Conservation (phyloP, 2,329 filamentous ascomycete species). For the Hymenoscyphus fructigenus region DNA sequence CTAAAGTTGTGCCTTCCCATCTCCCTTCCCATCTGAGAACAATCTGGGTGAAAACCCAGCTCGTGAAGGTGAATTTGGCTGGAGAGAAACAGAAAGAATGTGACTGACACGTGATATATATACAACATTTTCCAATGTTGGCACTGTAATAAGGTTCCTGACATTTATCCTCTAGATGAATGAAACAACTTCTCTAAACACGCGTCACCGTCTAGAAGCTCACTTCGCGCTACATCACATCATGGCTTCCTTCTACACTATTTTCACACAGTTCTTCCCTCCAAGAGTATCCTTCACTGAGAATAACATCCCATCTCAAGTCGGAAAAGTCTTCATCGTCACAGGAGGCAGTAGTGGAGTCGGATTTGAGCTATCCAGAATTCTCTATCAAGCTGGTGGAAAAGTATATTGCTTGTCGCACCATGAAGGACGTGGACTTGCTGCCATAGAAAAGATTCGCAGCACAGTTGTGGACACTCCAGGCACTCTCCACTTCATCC, state of each 20-base stretch:
- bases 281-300: slow-evolving; percentile 34
- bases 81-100: too few species aligned
- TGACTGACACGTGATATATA: too few species aligned
- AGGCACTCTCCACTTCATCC: background rate
- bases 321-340: slow-evolving; percentile 21
- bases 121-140: too few species aligned
- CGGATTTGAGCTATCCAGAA: slow-evolving; percentile 38
- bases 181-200: too few species aligned
- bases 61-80: too few species aligned
- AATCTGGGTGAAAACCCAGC: too few species aligned
- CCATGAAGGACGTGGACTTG: background rate
- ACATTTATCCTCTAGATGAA: too few species aligned
- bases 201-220: too few species aligned
- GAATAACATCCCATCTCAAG: slow-evolving; percentile 31
- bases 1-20: too few species aligned
- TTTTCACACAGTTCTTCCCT: slow-evolving; percentile 13
- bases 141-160: too few species aligned
- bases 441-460: background rate
- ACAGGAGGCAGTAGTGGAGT: slow-evolving; percentile 20
- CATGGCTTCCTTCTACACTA: background rate
- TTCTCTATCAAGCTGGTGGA: slow-evolving; percentile 36
- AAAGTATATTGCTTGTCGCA: background rate
- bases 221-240: background rate
- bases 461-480: background rate
- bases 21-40: too few species aligned